phyloP scores from a whole-genome alignment of 2,329 filamentous ascomycete species.

The Fusarium anthophilum region DNA sequence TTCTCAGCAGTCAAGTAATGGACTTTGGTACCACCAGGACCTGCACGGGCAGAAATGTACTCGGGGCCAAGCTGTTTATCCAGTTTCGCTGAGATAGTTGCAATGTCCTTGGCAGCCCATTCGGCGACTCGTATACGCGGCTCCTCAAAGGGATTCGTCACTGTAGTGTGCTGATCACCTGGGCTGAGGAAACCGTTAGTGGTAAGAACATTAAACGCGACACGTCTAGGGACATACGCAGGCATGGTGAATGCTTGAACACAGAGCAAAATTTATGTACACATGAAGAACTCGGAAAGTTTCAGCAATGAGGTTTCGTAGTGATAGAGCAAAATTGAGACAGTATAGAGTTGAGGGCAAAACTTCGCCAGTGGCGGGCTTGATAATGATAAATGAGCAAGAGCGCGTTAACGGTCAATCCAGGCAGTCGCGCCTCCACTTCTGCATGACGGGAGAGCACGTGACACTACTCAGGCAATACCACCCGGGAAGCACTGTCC shows the following conservation, averaged over 20 bases:
- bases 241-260: conserved; percentile 50
- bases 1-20: conserved; percentile 98
- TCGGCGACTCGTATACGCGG: conserved; percentile 72
- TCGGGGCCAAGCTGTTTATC: conserved; percentile 96
- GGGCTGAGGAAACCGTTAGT: conserved; percentile 58
- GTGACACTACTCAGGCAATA: conserved; percentile 26
- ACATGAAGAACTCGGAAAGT: conserved; percentile 36
- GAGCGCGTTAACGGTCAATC: conserved; percentile 33
- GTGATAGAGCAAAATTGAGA: not conserved
- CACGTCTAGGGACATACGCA: conserved; percentile 50
- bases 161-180: conserved; percentile 69
- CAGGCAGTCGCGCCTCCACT: conserved; percentile 37
- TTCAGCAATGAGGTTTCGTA: not conserved
- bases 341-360: not conserved
- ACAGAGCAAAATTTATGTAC: conserved; percentile 20
- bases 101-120: conserved; percentile 91
- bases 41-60: conserved; percentile 88
- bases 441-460: conserved; percentile 44
- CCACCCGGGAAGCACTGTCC: not conserved
- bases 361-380: conserved; percentile 18
- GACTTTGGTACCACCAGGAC: conserved; percentile 84
- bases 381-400: conserved; percentile 22
- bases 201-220: not conserved
- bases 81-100: conserved; percentile 83
- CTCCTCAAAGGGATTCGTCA: conserved; percentile 85